phyloP scores from a whole-genome alignment of 2,329 filamentous ascomycete genomes.

The Huntiella decipiens region DNA sequence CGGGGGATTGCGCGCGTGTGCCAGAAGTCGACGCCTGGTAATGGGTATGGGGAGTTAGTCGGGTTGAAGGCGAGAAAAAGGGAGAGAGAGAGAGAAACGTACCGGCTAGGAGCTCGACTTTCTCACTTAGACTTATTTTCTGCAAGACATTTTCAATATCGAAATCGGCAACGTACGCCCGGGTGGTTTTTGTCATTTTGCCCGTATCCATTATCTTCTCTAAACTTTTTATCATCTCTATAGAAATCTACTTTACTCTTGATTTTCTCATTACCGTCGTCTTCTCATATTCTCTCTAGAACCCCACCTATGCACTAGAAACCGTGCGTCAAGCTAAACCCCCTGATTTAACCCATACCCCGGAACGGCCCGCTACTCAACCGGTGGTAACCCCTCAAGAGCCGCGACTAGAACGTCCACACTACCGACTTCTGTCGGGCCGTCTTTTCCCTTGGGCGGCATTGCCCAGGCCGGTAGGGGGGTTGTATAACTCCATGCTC shows the following conservation, averaged over 20 bases:
- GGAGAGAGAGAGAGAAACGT: slow-evolving; percentile 15
- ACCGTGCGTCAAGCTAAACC: too few relatives aligned
- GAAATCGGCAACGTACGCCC: slow-evolving; percentile 26
- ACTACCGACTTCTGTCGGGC: slow-evolving; percentile 48
- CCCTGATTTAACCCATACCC: too few relatives aligned
- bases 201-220: too few relatives aligned
- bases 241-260: too few relatives aligned
- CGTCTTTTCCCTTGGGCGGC: slow-evolving; percentile 52
- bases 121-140: slow-evolving; percentile 54
- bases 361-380: background rate
- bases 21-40: slow-evolving; percentile 43
- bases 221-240: too few relatives aligned
- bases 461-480: slow-evolving; percentile 72
- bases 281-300: too few relatives aligned
- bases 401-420: slow-evolving; percentile 41
- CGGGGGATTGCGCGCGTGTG: slow-evolving; percentile 34
- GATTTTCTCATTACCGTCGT: too few relatives aligned
- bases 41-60: slow-evolving; percentile 30
- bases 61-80: slow-evolving; percentile 41
- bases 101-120: slow-evolving; percentile 64
- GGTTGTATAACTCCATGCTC: slow-evolving; percentile 75
- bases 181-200: too few relatives aligned
- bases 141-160: slow-evolving; percentile 41
- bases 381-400: slow-evolving; percentile 24
- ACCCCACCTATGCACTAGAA: too few relatives aligned